Base-by-base conservation (phyloP, 2,329 filamentous ascomycete genomes). In the Leptographium radiaticola region DNA sequence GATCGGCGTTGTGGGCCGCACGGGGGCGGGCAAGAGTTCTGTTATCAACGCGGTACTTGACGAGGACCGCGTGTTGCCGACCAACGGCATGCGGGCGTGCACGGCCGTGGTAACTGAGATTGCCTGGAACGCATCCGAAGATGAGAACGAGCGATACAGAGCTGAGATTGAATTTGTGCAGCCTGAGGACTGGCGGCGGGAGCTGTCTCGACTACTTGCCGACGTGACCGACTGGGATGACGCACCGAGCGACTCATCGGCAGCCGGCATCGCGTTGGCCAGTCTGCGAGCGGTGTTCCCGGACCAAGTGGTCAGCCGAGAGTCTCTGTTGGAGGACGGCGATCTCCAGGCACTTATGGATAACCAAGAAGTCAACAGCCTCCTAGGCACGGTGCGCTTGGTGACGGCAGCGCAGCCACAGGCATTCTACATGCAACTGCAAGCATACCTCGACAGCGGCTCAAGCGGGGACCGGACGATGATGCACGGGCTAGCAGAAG, bases 1-100 rank as follows among this genome's bases (percentile, higher is more conserved):
- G 18, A 80, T 55, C 9, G 53, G 79, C 7, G 75, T 84, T 1
- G 73, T 81, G 3, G 81, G 80, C 1, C 78, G 75, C 53, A 84
- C 81, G 0, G 80, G 80, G 0, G 74, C 76, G 1, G 81, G 81
- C 0, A 85, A 84, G 60, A 79, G 73, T 20, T 79, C 75, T 2
- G 67, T 83, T 0, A 81, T 84, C 62, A 84, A 84, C 59, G 80
- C 80, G 0, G 61, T 84, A 38, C 67, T 84, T 0, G 78, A 83
- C 34, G 77, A 84, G 59, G 77, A 83, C 57, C 16, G 70, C 71
- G 58, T 71, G 7, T 56, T 70, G 0, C 69, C 66, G 0, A 70
- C 68, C 0, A 68, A 61, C 50, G 79, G 79, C 61, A 77, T 83
- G 73, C 67, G 77, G 33, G 80, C 80, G 1, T 83, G 79, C 54